Evolutionary conservation across 768 basidiomycete genomes (phyloP).

Genomic region (Podaxis sp.): DNA sequence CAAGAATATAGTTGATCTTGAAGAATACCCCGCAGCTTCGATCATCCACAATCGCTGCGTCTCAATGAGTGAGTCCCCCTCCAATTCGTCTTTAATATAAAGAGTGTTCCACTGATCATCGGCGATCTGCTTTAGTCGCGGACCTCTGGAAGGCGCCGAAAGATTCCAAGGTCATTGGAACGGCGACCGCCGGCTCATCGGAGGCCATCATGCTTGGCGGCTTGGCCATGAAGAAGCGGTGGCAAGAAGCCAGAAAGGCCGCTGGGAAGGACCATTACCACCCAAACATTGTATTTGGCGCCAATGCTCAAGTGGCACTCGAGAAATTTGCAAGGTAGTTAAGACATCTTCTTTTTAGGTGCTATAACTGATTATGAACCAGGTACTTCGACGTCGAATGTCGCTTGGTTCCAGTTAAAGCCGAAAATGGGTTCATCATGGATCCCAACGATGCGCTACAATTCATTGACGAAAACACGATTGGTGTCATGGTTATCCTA

Average conservation of each 20-base stretch:
- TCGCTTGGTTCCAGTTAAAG: slow-evolving; percentile 46
- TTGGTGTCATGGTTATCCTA: slow-evolving; percentile 59
- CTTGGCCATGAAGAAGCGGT: slow-evolving; percentile 63
- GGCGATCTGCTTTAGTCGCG: slow-evolving; percentile 33
- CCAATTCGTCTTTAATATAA: background rate
- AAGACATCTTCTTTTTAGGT: background rate
- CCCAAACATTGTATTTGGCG: slow-evolving; percentile 57
- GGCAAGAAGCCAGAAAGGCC: slow-evolving; percentile 62
- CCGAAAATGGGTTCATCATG: slow-evolving; percentile 49
- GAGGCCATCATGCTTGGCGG: slow-evolving; percentile 76
- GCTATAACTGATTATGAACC: background rate
- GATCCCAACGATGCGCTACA: slow-evolving; percentile 54
- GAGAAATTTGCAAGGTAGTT: slow-evolving; percentile 61
- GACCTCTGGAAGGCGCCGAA: slow-evolving; percentile 67
- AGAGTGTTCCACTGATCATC: background rate
- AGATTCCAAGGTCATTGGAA: slow-evolving; percentile 53
- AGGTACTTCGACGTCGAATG: slow-evolving; percentile 63
- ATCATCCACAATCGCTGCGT: slow-evolving; percentile 53
- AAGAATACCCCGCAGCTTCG: slow-evolving; percentile 60
- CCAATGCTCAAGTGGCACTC: slow-evolving; percentile 62
- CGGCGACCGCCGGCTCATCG: slow-evolving; percentile 61
- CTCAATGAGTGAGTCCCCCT: slow-evolving; percentile 46
- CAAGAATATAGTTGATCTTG: slow-evolving; percentile 66
- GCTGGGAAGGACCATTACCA: slow-evolving; percentile 54
- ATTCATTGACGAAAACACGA: slow-evolving; percentile 68